Evolutionary conservation across 352 stramenopile genomes (phyloP).

Genomic region (Globisporangium perplexum): DNA sequence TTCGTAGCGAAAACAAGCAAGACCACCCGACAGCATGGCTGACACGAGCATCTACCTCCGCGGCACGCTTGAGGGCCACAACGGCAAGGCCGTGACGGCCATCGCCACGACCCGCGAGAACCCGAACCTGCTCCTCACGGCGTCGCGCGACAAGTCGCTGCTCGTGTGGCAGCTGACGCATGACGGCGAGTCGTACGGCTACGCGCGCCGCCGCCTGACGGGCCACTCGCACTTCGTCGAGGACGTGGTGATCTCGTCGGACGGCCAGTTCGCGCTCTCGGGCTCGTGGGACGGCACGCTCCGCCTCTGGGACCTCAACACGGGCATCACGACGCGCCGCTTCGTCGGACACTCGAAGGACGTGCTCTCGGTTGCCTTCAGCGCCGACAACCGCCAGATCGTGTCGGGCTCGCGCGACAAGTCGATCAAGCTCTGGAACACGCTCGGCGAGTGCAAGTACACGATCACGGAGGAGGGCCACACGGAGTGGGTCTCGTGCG

Average conservation of each 20-base stretch:
- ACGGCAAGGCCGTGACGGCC: constrained; percentile 88
- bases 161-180: constrained; percentile 88
- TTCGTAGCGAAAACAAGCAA: constrained; percentile 12
- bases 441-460: constrained; percentile 99
- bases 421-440: constrained; percentile 99
- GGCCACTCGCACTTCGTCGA: constrained; percentile 99
- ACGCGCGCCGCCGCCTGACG: constrained; percentile 93
- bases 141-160: constrained; percentile 96
- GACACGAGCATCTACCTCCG: constrained; percentile 85
- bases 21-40: constrained; percentile 34
- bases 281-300: constrained; percentile 99
- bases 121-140: constrained; percentile 97
- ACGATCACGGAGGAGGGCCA: constrained; percentile 98
- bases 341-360: constrained; percentile 99
- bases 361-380: constrained; percentile 99
- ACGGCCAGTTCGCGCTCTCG: constrained; percentile 99
- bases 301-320: constrained; percentile 99
- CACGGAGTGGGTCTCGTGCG: constrained; percentile 99
- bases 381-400: constrained; percentile 99
- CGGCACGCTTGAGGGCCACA: constrained; percentile 85
- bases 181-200: constrained; percentile 98
- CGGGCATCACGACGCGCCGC: constrained; percentile 96
- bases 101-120: constrained; percentile 99
- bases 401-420: constrained; percentile 98
- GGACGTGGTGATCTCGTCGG: constrained; percentile 98